Evolutionary conservation across 2,329 filamentous ascomycete genomes (phyloP), one percentile per base, ranked within the genome.

Genomic region (Fusarium torreyae): DNA sequence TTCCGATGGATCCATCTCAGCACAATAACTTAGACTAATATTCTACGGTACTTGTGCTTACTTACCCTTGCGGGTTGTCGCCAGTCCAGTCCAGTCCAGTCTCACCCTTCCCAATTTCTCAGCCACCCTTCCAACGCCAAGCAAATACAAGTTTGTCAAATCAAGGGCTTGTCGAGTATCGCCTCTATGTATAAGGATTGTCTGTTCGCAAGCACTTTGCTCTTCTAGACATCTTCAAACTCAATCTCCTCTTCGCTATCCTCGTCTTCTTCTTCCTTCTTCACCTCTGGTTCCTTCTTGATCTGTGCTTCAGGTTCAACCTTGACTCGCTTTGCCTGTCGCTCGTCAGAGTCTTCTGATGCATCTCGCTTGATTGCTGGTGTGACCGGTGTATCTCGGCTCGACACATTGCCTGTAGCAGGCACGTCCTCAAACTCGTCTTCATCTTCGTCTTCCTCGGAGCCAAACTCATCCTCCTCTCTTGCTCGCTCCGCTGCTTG

Each of bases 321-420:
- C 77, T 89, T 90, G 44, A 88, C 83, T 66, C 87, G 87, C 81
- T 93, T 93, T 11, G 83, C 79, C 14, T 85, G 82, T 39, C 82
- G 78, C 22, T 81, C 82, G 59, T 86, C 86, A 2, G 76, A 70
- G 40, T 72, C 76, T 18, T 74, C 75, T 43, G 77, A 77, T 9
- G 75, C 63, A 24, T 81, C 81, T 22, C 73, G 73, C 69, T 83
- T 84, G 20, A 77, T 68, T 26, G 70, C 71, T 57, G 71, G 72
- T 59, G 75, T 76, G 24, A 69, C 61, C 5, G 80, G 78, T 4
- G 79, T 82, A 33, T 71, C 77, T 11, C 71, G 59, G 38, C 72
- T 74, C 6, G 78, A 79, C 36, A 71, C 75, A 38, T 70, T 77
- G 9, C 72, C 75, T 7, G 78, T 79, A 7, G 80, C 77, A n/a